phyloP scores from a whole-genome alignment of 208 protist genomes.

The Crithidia expoeki region DNA sequence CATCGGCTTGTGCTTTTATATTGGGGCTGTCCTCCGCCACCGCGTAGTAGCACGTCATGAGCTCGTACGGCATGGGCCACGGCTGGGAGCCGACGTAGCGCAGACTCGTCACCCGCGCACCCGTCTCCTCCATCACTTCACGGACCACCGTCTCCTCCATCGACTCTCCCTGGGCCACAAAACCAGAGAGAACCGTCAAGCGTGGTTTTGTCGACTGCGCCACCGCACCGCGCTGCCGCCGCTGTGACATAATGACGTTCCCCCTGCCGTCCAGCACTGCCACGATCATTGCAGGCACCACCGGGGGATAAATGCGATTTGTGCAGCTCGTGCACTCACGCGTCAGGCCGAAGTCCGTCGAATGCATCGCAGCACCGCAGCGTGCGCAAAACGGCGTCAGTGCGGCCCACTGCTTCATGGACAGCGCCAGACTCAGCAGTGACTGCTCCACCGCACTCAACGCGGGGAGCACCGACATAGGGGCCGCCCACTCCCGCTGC shows the following conservation, averaged over 20 bases:
- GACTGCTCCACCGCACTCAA: slow-evolving; percentile 26
- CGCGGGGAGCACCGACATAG: slow-evolving; percentile 15
- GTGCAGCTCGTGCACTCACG: slow-evolving; percentile 37
- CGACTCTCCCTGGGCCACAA: slow-evolving; percentile 55
- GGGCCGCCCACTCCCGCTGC: slow-evolving; percentile 15
- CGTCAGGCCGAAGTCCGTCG: slow-evolving; percentile 25
- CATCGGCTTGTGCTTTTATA: slow-evolving; percentile 32
- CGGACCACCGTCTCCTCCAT: slow-evolving; percentile 55
- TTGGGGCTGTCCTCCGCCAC: slow-evolving; percentile 37
- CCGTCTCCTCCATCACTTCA: slow-evolving; percentile 65
- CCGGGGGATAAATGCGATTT: slow-evolving; percentile 28
- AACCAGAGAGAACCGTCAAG: slow-evolving; percentile 48
- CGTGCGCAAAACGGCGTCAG: slow-evolving; percentile 36
- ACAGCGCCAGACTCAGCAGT: slow-evolving; percentile 40
- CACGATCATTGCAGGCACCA: slow-evolving; percentile 57
- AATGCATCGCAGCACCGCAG: slow-evolving; percentile 37
- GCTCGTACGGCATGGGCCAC: slow-evolving; percentile 45
- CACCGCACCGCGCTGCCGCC: not conserved
- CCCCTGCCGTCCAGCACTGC: slow-evolving; percentile 56
- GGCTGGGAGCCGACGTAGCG: slow-evolving; percentile 64
- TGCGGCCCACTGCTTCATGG: slow-evolving; percentile 41
- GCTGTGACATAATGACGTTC: slow-evolving; percentile 49
- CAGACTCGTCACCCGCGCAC: slow-evolving; percentile 39
- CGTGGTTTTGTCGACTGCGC: not conserved
- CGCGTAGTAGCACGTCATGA: slow-evolving; percentile 69